Percentiles rank a stretch among this genome's conserved stretches.
Conservation (phyloP, 2,329 filamentous ascomycete species). For the Aspergillus eucalypticola region DNA sequence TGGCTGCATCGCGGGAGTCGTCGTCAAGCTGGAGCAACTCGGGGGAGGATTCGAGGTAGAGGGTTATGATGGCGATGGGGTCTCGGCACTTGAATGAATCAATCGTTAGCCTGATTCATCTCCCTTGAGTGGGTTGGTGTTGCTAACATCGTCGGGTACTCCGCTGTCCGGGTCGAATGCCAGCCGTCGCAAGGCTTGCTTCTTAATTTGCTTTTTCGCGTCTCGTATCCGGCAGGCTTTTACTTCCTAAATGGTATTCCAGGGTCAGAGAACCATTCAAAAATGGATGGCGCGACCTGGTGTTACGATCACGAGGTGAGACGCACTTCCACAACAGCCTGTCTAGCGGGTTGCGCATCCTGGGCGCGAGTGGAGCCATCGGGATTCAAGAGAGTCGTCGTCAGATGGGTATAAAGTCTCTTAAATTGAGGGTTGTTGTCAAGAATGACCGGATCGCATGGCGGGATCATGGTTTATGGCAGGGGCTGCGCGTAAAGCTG, state of each 20-base stretch:
- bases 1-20: constrained; percentile 18
- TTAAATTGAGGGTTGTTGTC: constrained; percentile 46
- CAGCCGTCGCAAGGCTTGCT: constrained; percentile 32
- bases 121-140: neutral
- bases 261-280: neutral
- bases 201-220: constrained; percentile 37
- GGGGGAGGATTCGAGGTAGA: constrained; percentile 39
- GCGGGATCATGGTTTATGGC: constrained; percentile 41
- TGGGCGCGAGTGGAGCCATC: constrained; percentile 43
- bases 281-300: neutral
- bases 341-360: constrained; percentile 32
- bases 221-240: constrained; percentile 34
- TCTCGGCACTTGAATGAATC: constrained; percentile 33
- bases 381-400: constrained; percentile 37
- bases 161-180: constrained; percentile 36
- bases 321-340: constrained; percentile 35
- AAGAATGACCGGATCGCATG: constrained; percentile 42
- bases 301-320: neutral
- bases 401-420: constrained; percentile 43
- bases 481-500: too few species aligned
- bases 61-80: constrained; percentile 35
- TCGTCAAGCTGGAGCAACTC: constrained; percentile 23
- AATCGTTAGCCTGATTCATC: neutral
- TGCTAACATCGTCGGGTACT: constrained; percentile 37
- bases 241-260: constrained; percentile 32